Evolutionary conservation across 1,139 yeast species (phyloP).

Genomic region (Taphrina communis): DNA sequence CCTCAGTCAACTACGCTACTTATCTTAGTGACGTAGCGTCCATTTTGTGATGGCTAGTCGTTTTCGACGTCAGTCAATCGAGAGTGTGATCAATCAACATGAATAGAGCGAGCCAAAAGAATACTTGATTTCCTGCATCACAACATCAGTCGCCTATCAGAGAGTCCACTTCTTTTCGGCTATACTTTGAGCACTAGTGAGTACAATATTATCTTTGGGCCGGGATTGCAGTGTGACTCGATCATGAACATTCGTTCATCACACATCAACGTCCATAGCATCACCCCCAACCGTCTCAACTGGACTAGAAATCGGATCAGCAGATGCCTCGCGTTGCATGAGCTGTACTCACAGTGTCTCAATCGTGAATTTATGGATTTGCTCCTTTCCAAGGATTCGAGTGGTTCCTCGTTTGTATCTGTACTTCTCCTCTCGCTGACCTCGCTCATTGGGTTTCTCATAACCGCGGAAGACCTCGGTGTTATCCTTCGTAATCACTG

Average conservation of each 20-base stretch:
- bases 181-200: not conserved
- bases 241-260: not conserved
- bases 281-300: slow-evolving; percentile 52
- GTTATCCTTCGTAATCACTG: slow-evolving; percentile 92
- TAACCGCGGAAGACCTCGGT: slow-evolving; percentile 79
- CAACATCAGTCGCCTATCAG: too few species aligned
- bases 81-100: too few species aligned
- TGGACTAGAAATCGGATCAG: slow-evolving; percentile 28
- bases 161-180: too few species aligned
- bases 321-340: not conserved
- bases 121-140: too few species aligned
- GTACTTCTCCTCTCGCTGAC: slow-evolving; percentile 77
- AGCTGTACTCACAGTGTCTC: slow-evolving; percentile 66
- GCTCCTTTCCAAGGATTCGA: slow-evolving; percentile 68
- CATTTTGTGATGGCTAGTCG: too few species aligned
- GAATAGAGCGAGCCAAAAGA: too few species aligned
- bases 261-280: slow-evolving; percentile 78
- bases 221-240: not conserved
- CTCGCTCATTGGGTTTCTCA: slow-evolving; percentile 87
- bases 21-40: too few species aligned
- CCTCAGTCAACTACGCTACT: too few species aligned
- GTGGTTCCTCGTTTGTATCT: slow-evolving; percentile 92
- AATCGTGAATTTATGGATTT: slow-evolving; percentile 66
- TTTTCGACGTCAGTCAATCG: too few species aligned
- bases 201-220: not conserved